A percentile compares a stretch with the other conserved stretches of the same genome.
These are phyloP conservation scores for Solanum sitiens DNA, from an alignment of 257 asterid genomes.

Conservation along the genomic window DNA sequence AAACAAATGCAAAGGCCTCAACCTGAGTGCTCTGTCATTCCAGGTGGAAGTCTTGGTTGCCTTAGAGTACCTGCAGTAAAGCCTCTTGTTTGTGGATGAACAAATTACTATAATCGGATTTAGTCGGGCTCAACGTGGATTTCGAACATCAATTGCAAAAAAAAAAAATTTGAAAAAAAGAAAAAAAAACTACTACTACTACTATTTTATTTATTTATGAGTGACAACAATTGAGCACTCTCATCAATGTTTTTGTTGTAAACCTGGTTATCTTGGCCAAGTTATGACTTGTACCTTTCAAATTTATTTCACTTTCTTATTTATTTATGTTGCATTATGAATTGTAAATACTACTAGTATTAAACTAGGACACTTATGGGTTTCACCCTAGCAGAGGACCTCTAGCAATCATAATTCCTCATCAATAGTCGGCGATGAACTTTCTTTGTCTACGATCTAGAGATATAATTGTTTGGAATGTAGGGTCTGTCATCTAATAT, in stretches of 20 bases:
- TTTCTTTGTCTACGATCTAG: too few species aligned
- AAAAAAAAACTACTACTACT: background rate
- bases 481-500: too few species aligned
- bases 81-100: constrained; percentile 51
- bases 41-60: constrained; percentile 63
- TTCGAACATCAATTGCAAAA: too few species aligned
- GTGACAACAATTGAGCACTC: background rate
- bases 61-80: constrained; percentile 54
- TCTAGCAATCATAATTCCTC: too few species aligned
- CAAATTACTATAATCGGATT: background rate
- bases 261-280: constrained; percentile 6
- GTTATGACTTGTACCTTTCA: constrained; percentile 13
- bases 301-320: background rate
- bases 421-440: too few species aligned
- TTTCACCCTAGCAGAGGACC: background rate
- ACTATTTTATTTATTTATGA: background rate
- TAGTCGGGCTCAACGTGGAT: too few species aligned
- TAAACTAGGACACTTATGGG: background rate
- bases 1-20: constrained; percentile 57
- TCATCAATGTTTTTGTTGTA: background rate
- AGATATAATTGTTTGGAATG: too few species aligned
- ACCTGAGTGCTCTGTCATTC: constrained; percentile 57
- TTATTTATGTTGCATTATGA: background rate
- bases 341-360: background rate
- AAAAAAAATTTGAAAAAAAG: too few species aligned